A percentile compares a stretch with the other conserved stretches of the same genome.
Evolutionary conservation across 441 rosid species (phyloP).

Genomic region (Sinapis alba): DNA sequence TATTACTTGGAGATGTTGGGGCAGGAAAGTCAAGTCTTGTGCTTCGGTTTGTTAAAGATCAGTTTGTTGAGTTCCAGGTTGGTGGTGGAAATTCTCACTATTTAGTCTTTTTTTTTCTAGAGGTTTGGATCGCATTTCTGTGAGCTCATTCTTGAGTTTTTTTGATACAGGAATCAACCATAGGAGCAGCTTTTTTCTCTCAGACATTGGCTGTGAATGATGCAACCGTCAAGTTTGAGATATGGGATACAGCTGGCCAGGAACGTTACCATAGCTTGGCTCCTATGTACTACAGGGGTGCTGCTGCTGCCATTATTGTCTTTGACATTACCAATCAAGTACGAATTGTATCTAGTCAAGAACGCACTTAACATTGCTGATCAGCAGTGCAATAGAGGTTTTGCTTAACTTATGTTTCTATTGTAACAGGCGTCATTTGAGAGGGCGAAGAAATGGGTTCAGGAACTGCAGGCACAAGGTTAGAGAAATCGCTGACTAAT

Average conservation of each 20-base stretch:
- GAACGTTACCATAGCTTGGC: constrained; percentile 1
- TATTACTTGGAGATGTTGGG: background rate
- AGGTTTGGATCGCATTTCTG: background rate
- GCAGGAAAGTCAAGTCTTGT: background rate
- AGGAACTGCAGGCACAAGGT: constrained; percentile 62
- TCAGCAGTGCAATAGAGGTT: background rate
- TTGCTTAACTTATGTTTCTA: background rate
- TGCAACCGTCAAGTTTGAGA: background rate
- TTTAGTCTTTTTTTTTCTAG: background rate
- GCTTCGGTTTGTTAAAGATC: background rate
- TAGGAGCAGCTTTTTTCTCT: background rate
- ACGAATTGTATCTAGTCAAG: background rate
- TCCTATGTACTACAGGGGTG: background rate
- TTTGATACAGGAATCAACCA: background rate
- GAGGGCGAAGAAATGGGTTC: constrained; percentile 62
- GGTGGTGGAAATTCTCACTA: background rate
- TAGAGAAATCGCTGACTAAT: background rate
- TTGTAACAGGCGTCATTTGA: constrained; percentile 48
- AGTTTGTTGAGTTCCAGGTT: background rate
- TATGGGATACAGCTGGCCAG: constrained; percentile 1
- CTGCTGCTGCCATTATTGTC: background rate
- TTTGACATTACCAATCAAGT: background rate
- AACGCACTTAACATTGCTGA: constrained; percentile 7
- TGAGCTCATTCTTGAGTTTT: background rate
- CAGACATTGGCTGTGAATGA: constrained; percentile 1